Conservation (phyloP, 345 rosid genomes). For the Physaria fendleri region DNA sequence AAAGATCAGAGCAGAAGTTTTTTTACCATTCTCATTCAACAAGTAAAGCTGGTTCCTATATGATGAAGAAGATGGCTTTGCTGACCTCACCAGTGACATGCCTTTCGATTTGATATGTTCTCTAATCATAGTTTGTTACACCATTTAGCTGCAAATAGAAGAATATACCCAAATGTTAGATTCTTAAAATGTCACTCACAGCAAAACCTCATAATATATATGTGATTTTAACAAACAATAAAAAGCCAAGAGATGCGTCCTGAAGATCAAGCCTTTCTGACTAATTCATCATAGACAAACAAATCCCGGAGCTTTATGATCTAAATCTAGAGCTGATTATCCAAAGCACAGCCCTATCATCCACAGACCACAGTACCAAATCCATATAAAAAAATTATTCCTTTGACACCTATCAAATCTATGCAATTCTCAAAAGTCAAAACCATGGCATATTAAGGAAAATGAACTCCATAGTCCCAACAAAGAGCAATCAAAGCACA, state of each 20-base stretch:
- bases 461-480: neutral
- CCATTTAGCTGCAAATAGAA: too few relatives aligned
- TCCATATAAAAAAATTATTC: neutral
- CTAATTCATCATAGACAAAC: neutral
- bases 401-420: neutral
- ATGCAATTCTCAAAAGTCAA: neutral
- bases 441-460: neutral
- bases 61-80: slow-evolving; percentile 52
- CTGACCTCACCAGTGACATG: slow-evolving; percentile 68
- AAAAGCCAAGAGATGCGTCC: neutral
- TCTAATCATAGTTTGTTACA: slow-evolving; percentile 21
- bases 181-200: neutral
- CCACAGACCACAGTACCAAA: neutral
- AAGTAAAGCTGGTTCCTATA: slow-evolving; percentile 52
- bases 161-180: neutral
- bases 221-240: slow-evolving; percentile 2
- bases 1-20: slow-evolving; percentile 38
- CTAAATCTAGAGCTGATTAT: neutral
- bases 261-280: neutral
- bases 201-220: neutral
- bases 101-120: slow-evolving; percentile 23
- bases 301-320: neutral
- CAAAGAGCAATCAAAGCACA: neutral
- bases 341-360: neutral
- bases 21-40: slow-evolving; percentile 39